Conservation (phyloP, 2,329 filamentous ascomycete species). For the Arthrobotrys entomopaga region DNA sequence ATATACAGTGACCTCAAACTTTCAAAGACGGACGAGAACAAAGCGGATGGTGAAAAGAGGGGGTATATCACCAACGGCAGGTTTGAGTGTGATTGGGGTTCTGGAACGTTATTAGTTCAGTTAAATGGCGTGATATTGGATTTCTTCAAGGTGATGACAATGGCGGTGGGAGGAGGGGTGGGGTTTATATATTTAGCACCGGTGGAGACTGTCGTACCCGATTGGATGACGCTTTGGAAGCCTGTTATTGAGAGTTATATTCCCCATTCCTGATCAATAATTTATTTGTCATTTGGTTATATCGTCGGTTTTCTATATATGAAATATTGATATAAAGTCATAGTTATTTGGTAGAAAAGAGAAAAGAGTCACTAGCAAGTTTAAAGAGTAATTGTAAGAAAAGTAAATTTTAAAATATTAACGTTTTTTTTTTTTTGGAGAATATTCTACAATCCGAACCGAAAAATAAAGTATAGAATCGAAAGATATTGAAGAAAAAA, state of each 20-base stretch:
- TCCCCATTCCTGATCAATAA: neutral
- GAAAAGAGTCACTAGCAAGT: too few species aligned
- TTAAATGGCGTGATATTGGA: neutral
- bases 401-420: slow-evolving; percentile 2
- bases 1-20: neutral
- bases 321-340: neutral
- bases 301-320: neutral
- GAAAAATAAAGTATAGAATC: slow-evolving; percentile 18
- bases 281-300: neutral
- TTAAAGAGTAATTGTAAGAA: neutral
- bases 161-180: neutral
- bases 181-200: neutral
- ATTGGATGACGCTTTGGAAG: neutral
- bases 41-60: neutral
- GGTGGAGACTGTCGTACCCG: neutral
- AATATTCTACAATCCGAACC: slow-evolving; percentile 52
- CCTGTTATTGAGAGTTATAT: neutral
- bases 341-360: too few species aligned
- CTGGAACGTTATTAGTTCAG: neutral
- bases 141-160: neutral
- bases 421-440: neutral
- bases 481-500: neutral
- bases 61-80: neutral
- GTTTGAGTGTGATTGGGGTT: neutral
- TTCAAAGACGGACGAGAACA: neutral